A percentile compares a stretch with the other conserved stretches of the same genome.
phyloP scores from a whole-genome alignment of 305 asterid genomes.

The Euphrasia arctica region DNA sequence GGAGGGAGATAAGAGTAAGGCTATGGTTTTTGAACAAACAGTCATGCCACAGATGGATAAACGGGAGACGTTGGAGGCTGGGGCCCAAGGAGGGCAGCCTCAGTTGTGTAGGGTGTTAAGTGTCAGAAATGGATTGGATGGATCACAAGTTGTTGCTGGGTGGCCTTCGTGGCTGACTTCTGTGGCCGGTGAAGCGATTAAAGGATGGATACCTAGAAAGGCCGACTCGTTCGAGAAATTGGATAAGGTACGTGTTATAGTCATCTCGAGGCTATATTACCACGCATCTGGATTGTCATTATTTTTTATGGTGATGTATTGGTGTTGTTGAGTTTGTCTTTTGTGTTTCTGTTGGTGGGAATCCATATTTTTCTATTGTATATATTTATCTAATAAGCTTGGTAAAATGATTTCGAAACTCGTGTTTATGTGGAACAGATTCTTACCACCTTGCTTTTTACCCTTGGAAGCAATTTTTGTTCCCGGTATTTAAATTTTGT shows the following conservation, averaged over 20 bases:
- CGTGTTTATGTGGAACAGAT: not conserved
- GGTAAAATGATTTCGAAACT: not conserved
- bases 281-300: constrained; percentile 9
- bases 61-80: constrained; percentile 29
- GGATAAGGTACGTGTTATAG: constrained; percentile 56
- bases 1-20: constrained; percentile 39
- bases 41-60: constrained; percentile 33
- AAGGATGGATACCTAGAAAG: constrained; percentile 86
- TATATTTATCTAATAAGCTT: not conserved
- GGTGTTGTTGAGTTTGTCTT: not conserved
- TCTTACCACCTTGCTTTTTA: not conserved
- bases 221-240: constrained; percentile 81
- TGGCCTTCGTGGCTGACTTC: constrained; percentile 91
- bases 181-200: constrained; percentile 89
- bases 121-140: constrained; percentile 67
- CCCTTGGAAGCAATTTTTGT: constrained; percentile 8
- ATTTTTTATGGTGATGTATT: constrained; percentile 7
- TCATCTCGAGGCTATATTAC: constrained; percentile 8
- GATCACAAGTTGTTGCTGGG: constrained; percentile 78
- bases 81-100: constrained; percentile 34
- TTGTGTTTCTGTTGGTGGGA: constrained; percentile 13
- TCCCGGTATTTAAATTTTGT: constrained; percentile 1
- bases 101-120: constrained; percentile 57
- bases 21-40: constrained; percentile 43
- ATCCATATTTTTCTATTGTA: not conserved